Conservation (phyloP, 2,329 filamentous ascomycete species). For the Trichoderma oligosporum region DNA sequence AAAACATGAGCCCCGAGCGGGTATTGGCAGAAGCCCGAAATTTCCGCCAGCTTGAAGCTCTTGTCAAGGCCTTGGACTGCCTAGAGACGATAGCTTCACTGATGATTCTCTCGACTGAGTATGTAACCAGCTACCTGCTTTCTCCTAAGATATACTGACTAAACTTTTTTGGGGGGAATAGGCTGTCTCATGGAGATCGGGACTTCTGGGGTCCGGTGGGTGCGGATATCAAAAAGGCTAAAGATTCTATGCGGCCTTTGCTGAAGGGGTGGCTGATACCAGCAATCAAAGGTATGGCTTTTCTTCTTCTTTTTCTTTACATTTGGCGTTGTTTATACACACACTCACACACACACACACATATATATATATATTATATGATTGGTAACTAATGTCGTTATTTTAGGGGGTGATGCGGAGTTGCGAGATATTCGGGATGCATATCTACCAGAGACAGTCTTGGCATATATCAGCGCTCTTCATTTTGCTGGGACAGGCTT, state of each 20-base stretch:
- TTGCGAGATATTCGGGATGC: conserved; percentile 64
- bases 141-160: not conserved
- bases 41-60: conserved; percentile 64
- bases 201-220: conserved; percentile 55
- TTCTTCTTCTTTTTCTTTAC: not conserved
- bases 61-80: conserved; percentile 62
- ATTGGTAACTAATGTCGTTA: not conserved
- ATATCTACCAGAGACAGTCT: conserved; percentile 80
- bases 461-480: conserved; percentile 78
- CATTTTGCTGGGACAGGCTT: conserved; percentile 73
- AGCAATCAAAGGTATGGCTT: conserved; percentile 50
- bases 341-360: no score
- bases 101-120: conserved; percentile 51
- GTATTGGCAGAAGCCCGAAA: conserved; percentile 55
- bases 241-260: conserved; percentile 57
- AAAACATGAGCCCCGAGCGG: conserved; percentile 38
- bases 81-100: conserved; percentile 63
- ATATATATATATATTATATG: not conserved
- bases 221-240: conserved; percentile 51
- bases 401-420: conserved; percentile 51
- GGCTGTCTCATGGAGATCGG: conserved; percentile 29
- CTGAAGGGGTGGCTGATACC: conserved; percentile 61
- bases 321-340: no score
- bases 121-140: conserved; percentile 30
- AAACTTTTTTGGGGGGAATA: not conserved